phyloP scores from a whole-genome alignment of 306 rosid species.

The Lathyrus sativus region DNA sequence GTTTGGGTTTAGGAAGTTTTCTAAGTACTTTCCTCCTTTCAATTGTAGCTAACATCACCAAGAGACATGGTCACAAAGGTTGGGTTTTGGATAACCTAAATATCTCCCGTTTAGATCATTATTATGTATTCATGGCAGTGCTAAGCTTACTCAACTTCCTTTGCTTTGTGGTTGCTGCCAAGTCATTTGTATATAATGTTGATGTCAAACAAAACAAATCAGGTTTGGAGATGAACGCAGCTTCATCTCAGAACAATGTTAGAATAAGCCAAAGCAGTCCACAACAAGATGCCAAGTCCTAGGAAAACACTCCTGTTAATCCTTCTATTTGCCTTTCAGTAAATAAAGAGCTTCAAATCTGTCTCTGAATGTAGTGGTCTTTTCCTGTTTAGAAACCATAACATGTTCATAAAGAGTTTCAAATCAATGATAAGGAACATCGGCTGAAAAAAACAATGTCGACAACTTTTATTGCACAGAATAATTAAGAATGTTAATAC shows the following conservation, averaged over 20 bases:
- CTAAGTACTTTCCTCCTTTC: conserved; percentile 60
- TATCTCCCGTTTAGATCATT: conserved; percentile 58
- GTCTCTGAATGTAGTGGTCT: background rate
- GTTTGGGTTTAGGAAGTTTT: conserved; percentile 66
- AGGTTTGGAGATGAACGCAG: conserved; percentile 35
- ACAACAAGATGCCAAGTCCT: background rate
- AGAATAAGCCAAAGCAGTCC: background rate
- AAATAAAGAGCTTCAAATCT: background rate
- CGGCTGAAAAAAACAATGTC: background rate
- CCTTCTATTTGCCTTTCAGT: background rate
- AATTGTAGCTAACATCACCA: conserved; percentile 50
- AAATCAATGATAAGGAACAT: background rate
- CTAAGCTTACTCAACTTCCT: conserved; percentile 59
- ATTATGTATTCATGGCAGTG: conserved; percentile 57
- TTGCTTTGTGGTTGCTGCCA: conserved; percentile 58
- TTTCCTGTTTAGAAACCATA: background rate
- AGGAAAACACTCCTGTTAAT: too few relatives aligned
- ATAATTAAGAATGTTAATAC: background rate
- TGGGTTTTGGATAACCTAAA: conserved; percentile 75
- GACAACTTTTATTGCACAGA: background rate
- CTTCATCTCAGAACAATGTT: conserved; percentile 18
- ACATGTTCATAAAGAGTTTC: background rate
- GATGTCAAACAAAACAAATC: conserved; percentile 40
- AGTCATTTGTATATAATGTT: conserved; percentile 55
- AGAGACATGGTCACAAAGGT: conserved; percentile 50